Base-by-base conservation (phyloP, 441 rosid species). In the Adansonia rubrostipa region DNA sequence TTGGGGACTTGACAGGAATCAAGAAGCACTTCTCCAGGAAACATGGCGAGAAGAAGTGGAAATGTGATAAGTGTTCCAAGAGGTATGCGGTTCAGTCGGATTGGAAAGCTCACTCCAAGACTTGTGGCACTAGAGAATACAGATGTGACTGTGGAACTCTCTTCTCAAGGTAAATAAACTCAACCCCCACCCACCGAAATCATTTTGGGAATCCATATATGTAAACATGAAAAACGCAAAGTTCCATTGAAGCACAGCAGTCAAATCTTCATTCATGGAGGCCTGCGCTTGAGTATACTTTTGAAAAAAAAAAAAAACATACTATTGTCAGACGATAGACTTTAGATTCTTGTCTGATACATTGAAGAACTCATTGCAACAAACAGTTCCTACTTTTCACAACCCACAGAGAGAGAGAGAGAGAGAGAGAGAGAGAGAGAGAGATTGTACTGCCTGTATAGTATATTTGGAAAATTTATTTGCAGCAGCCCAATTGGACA, bases 1-100 rank as follows among this genome's bases (percentile, higher is more conserved):
- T 90, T 2, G 94, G 94, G 62, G 94, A 90, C 89, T 86, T 90
- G 73, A 89, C 91, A 4, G 93, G 93, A 56, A 87, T 90, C 80
- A 90, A 90, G 85, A 90, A 90, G 58, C 89, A 86, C 77, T 86
- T 82, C 19, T 69, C 70, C 71, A 74, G 89, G 78, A 86, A 86
- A 76, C 89, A 86, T 14, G 85, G 89, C 15, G 89, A 86, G 78
- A 86, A 86, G 86, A 86, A 84, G 75, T 86, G 89, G 89, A 86
- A 86, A 69, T 86, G 89, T 54, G 86, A 83, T 3, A 87, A 87
- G 79, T 87, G 89, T 82, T 87, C 87, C 1, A 87, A 87, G 82
- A 68, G 58, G 57, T 87, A 87, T 60, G 90, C 90, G 7, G 90
- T 87, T 73, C 88, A 82, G 72, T 87, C 90, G 24, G 90, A 87